Conservation (phyloP, 2,329 filamentous ascomycete genomes). For the Trichoderma sp. region DNA sequence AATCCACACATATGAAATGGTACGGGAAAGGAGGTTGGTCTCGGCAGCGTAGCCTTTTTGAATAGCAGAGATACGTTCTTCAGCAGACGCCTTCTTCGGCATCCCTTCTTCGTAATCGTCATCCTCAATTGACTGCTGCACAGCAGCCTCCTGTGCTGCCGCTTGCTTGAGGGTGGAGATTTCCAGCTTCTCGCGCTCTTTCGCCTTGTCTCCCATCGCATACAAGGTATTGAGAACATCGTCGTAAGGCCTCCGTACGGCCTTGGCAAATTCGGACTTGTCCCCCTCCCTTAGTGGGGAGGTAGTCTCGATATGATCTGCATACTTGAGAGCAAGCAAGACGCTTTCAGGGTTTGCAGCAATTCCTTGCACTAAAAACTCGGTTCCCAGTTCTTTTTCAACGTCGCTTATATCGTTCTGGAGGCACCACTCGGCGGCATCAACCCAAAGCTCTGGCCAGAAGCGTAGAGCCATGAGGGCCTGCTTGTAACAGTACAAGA, state of each 20-base stretch:
- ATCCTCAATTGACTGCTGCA: conserved; percentile 43
- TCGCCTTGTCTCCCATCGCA: conserved; percentile 71
- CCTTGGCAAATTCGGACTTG: conserved; percentile 70
- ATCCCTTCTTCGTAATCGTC: conserved; percentile 43
- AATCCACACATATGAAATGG: conserved; percentile 92
- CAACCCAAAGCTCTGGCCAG: conserved; percentile 94
- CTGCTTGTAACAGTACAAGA: conserved; percentile 90
- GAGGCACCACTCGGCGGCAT: conserved; percentile 90
- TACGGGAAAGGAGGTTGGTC: conserved; percentile 72
- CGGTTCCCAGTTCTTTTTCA: conserved; percentile 59
- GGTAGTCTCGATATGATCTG: conserved; percentile 79
- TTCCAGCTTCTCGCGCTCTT: conserved; percentile 59
- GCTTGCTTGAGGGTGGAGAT: conserved; percentile 56
- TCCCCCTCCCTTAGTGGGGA: conserved; percentile 75
- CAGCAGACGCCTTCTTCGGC: conserved; percentile 54
- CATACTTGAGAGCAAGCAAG: conserved; percentile 82
- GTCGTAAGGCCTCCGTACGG: conserved; percentile 80
- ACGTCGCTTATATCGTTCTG: conserved; percentile 66
- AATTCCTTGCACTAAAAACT: conserved; percentile 78
- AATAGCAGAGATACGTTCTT: conserved; percentile 61
- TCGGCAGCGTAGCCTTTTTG: conserved; percentile 69
- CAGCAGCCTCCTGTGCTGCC: conserved; percentile 36
- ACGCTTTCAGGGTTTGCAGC: conserved; percentile 92
- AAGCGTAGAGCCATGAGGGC: conserved; percentile 90
- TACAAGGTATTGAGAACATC: conserved; percentile 85